Conservation (phyloP, 352 stramenopile species). For the Phytopythium cucurbitacearum region DNA sequence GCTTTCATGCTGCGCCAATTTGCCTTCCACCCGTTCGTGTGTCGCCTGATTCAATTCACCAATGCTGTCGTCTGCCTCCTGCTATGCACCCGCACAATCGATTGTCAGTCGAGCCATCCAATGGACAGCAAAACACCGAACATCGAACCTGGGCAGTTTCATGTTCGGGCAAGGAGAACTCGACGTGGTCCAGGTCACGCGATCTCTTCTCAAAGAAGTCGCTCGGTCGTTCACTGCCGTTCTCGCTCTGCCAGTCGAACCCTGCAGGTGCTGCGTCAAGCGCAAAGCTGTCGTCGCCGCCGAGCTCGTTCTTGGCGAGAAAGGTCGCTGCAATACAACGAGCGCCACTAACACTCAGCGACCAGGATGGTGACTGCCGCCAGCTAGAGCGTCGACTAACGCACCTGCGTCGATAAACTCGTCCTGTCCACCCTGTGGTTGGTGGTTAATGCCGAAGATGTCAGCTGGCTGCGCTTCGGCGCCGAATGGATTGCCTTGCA, state of each 20-base stretch:
- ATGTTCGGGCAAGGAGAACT: constrained; percentile 48
- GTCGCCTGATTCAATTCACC: neutral
- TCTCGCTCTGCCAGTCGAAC: constrained; percentile 19
- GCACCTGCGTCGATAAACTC: constrained; percentile 73
- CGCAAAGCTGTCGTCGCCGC: constrained; percentile 41
- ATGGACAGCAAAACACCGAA: neutral
- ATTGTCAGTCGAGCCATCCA: no score
- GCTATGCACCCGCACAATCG: neutral
- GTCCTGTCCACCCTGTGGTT: constrained; percentile 28
- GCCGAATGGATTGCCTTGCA: constrained; percentile 2
- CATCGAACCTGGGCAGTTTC: constrained; percentile 15
- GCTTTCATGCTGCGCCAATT: neutral
- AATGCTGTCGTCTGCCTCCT: neutral
- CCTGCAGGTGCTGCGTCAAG: constrained; percentile 19
- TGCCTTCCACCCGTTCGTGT: neutral
- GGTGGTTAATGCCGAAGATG: no score
- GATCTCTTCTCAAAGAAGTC: constrained; percentile 74
- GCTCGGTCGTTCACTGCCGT: constrained; percentile 37
- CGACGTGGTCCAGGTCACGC: constrained; percentile 64
- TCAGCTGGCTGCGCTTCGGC: neutral
- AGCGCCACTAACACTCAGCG: neutral
- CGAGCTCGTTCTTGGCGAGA: constrained; percentile 39
- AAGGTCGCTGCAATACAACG: constrained; percentile 26
- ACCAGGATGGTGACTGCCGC: neutral
- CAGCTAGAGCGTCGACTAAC: constrained; percentile 6